Conservation (phyloP, 352 stramenopile genomes). For the Globisporangium canariense region DNA sequence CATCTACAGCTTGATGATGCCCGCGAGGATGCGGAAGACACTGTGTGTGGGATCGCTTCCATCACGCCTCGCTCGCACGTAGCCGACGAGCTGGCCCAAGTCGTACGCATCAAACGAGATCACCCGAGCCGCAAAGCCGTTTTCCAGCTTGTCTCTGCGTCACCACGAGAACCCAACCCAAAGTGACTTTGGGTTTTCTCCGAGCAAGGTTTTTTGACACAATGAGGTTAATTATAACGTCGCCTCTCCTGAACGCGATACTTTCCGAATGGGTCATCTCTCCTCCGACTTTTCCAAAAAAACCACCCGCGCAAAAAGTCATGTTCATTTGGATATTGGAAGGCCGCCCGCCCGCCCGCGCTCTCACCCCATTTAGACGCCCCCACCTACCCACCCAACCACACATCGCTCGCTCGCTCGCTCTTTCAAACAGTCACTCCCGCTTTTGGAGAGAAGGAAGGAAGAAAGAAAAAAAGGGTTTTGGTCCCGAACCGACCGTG, state of each 20-base stretch:
- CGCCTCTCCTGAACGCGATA: not conserved
- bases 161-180: not conserved
- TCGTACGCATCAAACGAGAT: slow-evolving; percentile 94
- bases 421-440: slow-evolving; percentile 15
- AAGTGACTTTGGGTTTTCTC: not conserved
- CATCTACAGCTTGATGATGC: slow-evolving; percentile 93
- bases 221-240: not conserved
- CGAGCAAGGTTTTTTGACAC: not conserved
- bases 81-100: slow-evolving; percentile 91
- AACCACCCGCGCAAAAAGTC: not conserved
- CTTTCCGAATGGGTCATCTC: not conserved
- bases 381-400: slow-evolving; percentile 7
- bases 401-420: not conserved
- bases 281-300: slow-evolving; percentile 7
- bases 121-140: slow-evolving; percentile 67
- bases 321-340: slow-evolving; percentile 12
- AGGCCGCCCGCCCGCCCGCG: not conserved
- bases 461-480: not conserved
- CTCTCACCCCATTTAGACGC: slow-evolving; percentile 8
- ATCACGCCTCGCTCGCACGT: slow-evolving; percentile 89
- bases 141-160: not conserved
- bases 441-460: slow-evolving; percentile 1
- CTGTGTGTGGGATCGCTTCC: slow-evolving; percentile 91
- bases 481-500: slow-evolving; percentile 1
- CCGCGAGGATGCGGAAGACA: slow-evolving; percentile 92